phyloP scores from a whole-genome alignment of 2,329 filamentous ascomycete genomes.

The Elsinoe batatas region DNA sequence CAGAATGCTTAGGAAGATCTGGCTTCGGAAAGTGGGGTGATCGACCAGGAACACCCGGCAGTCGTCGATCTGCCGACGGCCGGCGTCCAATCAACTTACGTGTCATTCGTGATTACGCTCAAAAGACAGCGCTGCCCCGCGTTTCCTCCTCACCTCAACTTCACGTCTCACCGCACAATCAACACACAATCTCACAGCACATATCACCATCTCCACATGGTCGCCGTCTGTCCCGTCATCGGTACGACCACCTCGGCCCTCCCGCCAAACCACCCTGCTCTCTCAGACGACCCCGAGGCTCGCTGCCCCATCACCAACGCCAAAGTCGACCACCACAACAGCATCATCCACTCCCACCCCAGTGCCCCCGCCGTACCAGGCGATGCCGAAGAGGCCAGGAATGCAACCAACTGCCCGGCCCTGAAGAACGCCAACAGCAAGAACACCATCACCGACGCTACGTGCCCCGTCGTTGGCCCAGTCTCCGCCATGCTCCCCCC shows the following conservation, averaged over 20 bases:
- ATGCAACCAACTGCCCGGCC: constrained; percentile 33
- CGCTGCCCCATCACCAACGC: constrained; percentile 38
- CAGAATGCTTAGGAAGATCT: neutral
- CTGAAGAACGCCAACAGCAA: constrained; percentile 31
- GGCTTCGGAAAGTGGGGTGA: neutral
- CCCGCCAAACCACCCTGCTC: constrained; percentile 34
- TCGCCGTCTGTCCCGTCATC: constrained; percentile 29
- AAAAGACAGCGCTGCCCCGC: constrained; percentile 6
- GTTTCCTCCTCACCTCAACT: neutral
- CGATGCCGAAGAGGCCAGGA: constrained; percentile 19
- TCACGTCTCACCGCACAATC: neutral
- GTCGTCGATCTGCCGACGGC: neutral
- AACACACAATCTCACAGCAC: neutral
- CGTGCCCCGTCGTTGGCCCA: constrained; percentile 37
- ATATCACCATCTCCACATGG: constrained; percentile 14
- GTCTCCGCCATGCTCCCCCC: constrained; percentile 34
- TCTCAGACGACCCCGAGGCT: constrained; percentile 33
- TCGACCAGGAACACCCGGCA: neutral
- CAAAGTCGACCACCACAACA: constrained; percentile 36
- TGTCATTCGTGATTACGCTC: constrained; percentile 4
- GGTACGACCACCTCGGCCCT: constrained; percentile 36
- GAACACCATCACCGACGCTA: constrained; percentile 33
- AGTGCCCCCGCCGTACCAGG: constrained; percentile 26
- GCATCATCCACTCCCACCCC: constrained; percentile 33
- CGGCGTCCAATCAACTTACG: neutral